Conservation (phyloP, 768 basidiomycete species). For the Amanita muscaria region DNA sequence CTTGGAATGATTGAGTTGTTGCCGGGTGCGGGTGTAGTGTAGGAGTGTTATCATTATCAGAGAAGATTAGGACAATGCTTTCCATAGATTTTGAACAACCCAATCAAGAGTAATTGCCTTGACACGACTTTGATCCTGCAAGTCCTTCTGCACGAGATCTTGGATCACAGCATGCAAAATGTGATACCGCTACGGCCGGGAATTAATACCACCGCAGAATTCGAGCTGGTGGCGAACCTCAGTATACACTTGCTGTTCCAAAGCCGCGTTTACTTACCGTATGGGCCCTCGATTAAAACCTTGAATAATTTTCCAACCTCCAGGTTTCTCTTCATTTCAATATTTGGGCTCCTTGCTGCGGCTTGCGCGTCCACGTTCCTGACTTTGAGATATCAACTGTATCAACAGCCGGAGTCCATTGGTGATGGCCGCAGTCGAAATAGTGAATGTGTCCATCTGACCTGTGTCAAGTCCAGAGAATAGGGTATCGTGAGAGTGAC, state of each 20-base stretch:
- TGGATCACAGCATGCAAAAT: conserved; percentile 37
- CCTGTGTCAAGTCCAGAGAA: conserved; percentile 31
- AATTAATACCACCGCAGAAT: conserved; percentile 42
- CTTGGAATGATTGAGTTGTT: too few relatives aligned
- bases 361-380: conserved; percentile 38
- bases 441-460: conserved; percentile 50
- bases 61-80: too few relatives aligned
- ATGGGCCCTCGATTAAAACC: conserved; percentile 39
- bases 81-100: conserved; percentile 30
- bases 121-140: conserved; percentile 26
- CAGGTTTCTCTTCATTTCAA: conserved; percentile 14
- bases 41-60: background rate
- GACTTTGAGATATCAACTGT: conserved; percentile 36
- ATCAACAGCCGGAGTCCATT: too few relatives aligned
- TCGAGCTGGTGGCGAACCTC: conserved; percentile 25
- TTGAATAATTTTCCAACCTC: conserved; percentile 12
- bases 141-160: conserved; percentile 34
- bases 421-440: conserved; percentile 28
- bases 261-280: conserved; percentile 13
- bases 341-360: conserved; percentile 20
- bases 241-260: too few relatives aligned
- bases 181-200: conserved; percentile 56
- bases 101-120: conserved; percentile 44
- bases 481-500: background rate
- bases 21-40: background rate